Base-by-base conservation (phyloP, 1,139 yeast species). In the Torulaspora globosa region DNA sequence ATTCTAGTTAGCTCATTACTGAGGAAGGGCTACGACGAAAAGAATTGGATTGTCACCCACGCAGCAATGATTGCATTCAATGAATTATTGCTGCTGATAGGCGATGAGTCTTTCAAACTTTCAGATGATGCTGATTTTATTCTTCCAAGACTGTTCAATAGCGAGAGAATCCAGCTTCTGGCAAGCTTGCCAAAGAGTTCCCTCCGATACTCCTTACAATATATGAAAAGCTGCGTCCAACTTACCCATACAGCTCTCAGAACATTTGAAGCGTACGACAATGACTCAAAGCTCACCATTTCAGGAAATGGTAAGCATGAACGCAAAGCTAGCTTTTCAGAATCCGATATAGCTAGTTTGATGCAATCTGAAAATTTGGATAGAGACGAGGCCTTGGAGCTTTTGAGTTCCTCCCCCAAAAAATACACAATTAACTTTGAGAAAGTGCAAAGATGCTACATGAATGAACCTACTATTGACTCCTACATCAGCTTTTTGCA, bases 41-140 rank as follows among this genome's bases (percentile, higher is more conserved):
- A 74, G 59, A 66, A 71, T 36, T 79, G 82, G 79, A 72, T 75
- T 43, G 72, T 82, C 1, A 72, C 84, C 2, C 90, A 85, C 55
- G 86, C 89, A 0, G 79, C 84, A 1, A 76, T 87, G 77, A 71
- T 79, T 33, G 78, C 89, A 48, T 79, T 87, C 59, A 75, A 76
- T 33, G 87, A 86, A 53, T 67, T 89, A 34, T 65, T 92, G 5
- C 62, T 73, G 12, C 72, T 83, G 1, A 72, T 87, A 1, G 70
- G 73, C 34, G 68, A 74, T 1, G 73, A 83, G 66, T 58, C 65
- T 10, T 58, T 67, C 1, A 51, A 56, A 2, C 52, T 60, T 15
- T 69, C 68, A 5, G 74, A 72, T n/a, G 72, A 71, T 57, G 64
- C 66, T 29, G 76, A 76, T 5, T 75, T 74, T 39, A 71, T 76